Evolutionary conservation across 371 early-diverging fungal species (phyloP), one percentile per base, ranked within the genome.

Genomic region (Umbelopsis sp.): DNA sequence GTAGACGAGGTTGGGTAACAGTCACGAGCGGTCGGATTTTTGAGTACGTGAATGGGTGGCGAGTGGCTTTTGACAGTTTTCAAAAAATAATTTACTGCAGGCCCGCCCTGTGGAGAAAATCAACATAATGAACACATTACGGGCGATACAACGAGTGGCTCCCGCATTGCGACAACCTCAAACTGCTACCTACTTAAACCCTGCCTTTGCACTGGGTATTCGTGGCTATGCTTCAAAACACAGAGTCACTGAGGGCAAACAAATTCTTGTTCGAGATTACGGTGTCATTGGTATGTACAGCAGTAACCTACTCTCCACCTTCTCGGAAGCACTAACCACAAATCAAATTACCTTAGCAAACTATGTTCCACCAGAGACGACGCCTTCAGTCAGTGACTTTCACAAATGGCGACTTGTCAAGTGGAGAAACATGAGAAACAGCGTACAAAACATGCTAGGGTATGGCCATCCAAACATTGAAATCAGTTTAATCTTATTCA

Each of bases 341-440:
- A 22, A 22, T 22, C 22, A 22, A 22, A 32, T 66, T 45, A 29
- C 12, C 52, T 44, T 66, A 84, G 84, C 81, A 67, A 80, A 80
- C 69, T 84, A 84, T 68, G 75, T 84, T 7, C 84, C 84, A 41
- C 80, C 84, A 29, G 84, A 81, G 41, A 65, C 71, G n/a, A 53
- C 79, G 1, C 84, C 84, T 35, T 69, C 84, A n/a, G 70, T 84
- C 4, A 75, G 73, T 50, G 82, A 84, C 45, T 84, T 84, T 65
- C 68, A 41, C 29, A 73, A 76, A 12, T 84, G 84, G 84, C 75
- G 84, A 38, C 63, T 84, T 35, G 78, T 81, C 29, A 81, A 81
- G 63, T 84, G 81, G 81, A 74, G 84, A 22, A 84, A 84, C 69
- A 41, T 84, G 45, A 80, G 78, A 66, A 84, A 84, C 71, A 76